Evolutionary conservation across 345 rosid species (phyloP).

Genomic region (Erucastrum elatum): DNA sequence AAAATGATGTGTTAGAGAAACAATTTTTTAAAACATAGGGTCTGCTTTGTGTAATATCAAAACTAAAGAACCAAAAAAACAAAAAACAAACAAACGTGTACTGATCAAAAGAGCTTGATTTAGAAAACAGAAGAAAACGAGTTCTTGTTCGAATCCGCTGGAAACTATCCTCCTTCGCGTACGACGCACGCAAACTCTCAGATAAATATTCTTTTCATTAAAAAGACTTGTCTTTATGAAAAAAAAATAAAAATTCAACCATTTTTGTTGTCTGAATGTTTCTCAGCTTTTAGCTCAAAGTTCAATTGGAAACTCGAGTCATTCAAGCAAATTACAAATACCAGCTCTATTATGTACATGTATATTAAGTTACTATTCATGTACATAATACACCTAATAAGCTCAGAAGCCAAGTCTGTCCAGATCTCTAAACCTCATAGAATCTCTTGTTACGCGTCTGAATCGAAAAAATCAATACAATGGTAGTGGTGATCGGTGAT

Average conservation of each 20-base stretch:
- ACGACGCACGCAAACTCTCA: slow-evolving; percentile 24
- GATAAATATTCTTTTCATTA: not conserved
- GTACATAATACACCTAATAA: no score
- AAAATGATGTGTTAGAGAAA: not conserved
- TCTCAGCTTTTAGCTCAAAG: slow-evolving; percentile 35
- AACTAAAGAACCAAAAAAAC: not conserved
- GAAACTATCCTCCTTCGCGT: slow-evolving; percentile 73
- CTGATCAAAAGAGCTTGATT: slow-evolving; percentile 8
- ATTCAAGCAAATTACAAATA: not conserved
- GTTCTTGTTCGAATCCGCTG: slow-evolving; percentile 59
- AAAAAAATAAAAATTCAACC: no score
- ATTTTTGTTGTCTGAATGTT: not conserved
- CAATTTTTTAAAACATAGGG: not conserved
- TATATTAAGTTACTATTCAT: no score
- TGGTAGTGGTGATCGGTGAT: not conserved
- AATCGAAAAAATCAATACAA: slow-evolving; percentile 26
- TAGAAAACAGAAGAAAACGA: slow-evolving; percentile 29
- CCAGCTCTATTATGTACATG: not conserved
- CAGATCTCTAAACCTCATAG: no score
- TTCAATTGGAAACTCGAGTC: slow-evolving; percentile 41
- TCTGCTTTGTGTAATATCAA: not conserved
- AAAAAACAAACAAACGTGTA: no score
- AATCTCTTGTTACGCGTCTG: not conserved
- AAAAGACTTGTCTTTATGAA: not conserved
- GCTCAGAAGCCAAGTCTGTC: slow-evolving; percentile 17